Evolutionary conservation across 495 filamentous ascomycete genomes (phyloP).

Genomic region (Oidiodendron maius): DNA sequence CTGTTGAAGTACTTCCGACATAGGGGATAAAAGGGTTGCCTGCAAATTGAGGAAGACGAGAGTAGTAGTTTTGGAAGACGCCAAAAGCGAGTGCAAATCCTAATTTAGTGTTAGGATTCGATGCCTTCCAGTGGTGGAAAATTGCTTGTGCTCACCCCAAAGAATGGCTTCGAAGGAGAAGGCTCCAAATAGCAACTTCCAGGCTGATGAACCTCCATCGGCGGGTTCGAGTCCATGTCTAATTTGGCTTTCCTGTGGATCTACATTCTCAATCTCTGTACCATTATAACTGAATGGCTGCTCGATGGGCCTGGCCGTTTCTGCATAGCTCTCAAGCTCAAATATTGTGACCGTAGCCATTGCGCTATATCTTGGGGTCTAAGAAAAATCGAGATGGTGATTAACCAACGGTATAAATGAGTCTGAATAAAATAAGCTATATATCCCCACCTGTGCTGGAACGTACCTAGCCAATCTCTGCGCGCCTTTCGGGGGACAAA

Average conservation of each 20-base stretch:
- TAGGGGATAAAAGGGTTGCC: constrained; percentile 24
- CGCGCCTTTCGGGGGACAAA: too few species aligned
- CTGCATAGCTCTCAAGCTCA: not conserved
- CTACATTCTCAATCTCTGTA: not conserved
- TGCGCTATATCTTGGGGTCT: too few species aligned
- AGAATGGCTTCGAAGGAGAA: constrained; percentile 25
- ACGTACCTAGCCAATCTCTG: too few species aligned
- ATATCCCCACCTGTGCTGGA: too few species aligned
- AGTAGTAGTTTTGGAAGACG: constrained; percentile 33
- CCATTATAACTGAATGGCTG: not conserved
- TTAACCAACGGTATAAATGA: too few species aligned
- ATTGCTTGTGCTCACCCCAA: constrained; percentile 18
- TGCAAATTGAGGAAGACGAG: constrained; percentile 23
- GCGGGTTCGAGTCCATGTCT: constrained; percentile 6
- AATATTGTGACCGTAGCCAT: too few species aligned
- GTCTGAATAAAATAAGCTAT: too few species aligned
- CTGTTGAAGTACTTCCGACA: constrained; percentile 27
- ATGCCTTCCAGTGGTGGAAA: too few species aligned
- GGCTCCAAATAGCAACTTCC: constrained; percentile 18
- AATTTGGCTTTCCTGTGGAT: not conserved
- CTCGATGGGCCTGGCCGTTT: not conserved
- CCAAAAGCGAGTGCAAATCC: constrained; percentile 32
- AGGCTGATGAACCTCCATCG: constrained; percentile 11
- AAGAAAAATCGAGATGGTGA: too few species aligned
- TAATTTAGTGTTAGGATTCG: constrained; percentile 5